Base-by-base conservation (phyloP, 2,329 filamentous ascomycete species). In the Aureobasidium subglaciale region DNA sequence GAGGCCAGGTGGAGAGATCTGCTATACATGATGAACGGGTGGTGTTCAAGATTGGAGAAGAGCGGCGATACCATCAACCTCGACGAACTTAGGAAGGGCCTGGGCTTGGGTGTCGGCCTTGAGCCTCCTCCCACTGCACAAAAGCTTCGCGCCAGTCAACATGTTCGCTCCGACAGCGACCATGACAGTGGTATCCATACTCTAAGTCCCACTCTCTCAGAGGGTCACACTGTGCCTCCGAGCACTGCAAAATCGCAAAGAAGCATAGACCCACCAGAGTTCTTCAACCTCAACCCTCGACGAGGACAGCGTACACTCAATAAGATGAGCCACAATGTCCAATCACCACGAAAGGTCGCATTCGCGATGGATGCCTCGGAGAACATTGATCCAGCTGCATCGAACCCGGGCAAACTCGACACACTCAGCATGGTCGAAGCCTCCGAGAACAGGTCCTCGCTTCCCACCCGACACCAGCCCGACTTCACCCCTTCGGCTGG, bases 1-100 rank as follows among this genome's bases (percentile, higher is more conserved):
- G 91, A 97, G 70, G 80, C 76, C 20, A 82, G 90, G 50, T 96
- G 93, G 90, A 85, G 84, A 61, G 92, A 97, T 67, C 89, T 93
- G 1, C 85, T 97, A 11, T 80, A 83, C 32, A 83, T 99, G 73
- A 95, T 99, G 75, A 89, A 96, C 61, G 85, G 87, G 30, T 97
- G 93, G 92, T 85, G 91, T 59, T 86, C 84, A 67, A 81, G 89
- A 38, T 90, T 96, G 81, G 82, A 82, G 15, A 78, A 78, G 50
- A 84, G 81, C 60, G 86, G 86, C 5, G 80, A 84, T 58, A 82
- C 85, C 0, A 82, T 92, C 61, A 84, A 88, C 63, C 68, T 78
- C 16, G 75, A 78, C 15, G 77, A 78, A 59, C 65, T 78, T 35
- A 84, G 83, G 67, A 82, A 84, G 77, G 86, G 87, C 1, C 66